Evolutionary conservation across 2,329 filamentous ascomycete species (phyloP), one percentile per base, ranked within the genome.

Genomic region (Grosmannia serpens): DNA sequence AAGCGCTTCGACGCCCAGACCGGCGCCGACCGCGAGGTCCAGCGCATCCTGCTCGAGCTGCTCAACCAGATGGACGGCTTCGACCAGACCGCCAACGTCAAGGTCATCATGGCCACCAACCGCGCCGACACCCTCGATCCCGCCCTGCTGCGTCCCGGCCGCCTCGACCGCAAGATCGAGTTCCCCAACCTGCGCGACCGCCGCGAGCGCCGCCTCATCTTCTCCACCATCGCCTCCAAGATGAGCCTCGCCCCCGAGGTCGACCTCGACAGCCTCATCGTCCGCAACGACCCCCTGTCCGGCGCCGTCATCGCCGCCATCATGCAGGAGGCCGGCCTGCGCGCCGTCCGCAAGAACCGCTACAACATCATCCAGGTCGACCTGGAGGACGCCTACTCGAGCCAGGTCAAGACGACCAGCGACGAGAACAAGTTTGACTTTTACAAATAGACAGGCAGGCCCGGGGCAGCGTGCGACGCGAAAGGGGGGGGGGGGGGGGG

Each of bases 61-160:
- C 86, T 99, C 64, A 99, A 99, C 77, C 94, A 99, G 76, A 99
- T 99, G 94, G 94, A 99, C 71, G 94, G 94, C 64, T 99, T 99
- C 77, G 94, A 99, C 73, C 94, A 99, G 75, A 96, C 91, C 0
- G 89, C 90, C 71, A 99, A 99, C 74, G 94, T 99, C 75, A 99
- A 99, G 79, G 94, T 99, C 71, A 99, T 99, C 77, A 99, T 99
- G 94, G 94, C 94, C 65, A 99, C 94, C 65, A 99, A 99, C 79
- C 88, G 94, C 71, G 92, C 94, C 64, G 94, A 97, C 73, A 99
- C 94, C 8, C 82, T 99, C 64, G 94, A 99, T 71, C 94, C 94
- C 20, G 94, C 94, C 49, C 81, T 99, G 62, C 83, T 99, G 62
- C 90, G 94, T 67, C 94, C 94, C 35, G 94, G 94, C 65, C 91